Evolutionary conservation across 75 land plant species (phyloP).

Genomic region (Cupressus sempervirens): DNA sequence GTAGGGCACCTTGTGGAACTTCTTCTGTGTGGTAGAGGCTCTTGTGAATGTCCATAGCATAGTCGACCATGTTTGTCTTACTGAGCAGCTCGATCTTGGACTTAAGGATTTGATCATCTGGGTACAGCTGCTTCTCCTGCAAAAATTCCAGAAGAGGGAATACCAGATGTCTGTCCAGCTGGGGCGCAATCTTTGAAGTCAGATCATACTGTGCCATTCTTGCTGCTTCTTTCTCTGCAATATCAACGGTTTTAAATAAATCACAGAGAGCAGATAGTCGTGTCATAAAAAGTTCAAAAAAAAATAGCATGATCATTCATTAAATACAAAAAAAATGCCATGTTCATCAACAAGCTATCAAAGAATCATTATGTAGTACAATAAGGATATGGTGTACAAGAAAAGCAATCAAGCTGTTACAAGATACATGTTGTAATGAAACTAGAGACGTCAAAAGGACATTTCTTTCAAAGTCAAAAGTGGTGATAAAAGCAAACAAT

Average conservation of each 20-base stretch:
- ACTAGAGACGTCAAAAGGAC: no score
- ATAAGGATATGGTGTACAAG: no score
- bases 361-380: no score
- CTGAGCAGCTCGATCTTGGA: slow-evolving; percentile 93
- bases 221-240: background rate
- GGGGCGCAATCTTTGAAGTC: slow-evolving; percentile 78
- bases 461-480: no score
- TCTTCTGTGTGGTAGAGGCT: slow-evolving; percentile 88
- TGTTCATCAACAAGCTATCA: no score
- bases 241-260: background rate
- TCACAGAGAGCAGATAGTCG: no score
- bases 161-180: slow-evolving; percentile 83
- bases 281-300: no score
- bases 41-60: slow-evolving; percentile 99
- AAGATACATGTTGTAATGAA: no score
- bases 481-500: no score
- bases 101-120: slow-evolving; percentile 88
- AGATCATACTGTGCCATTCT: slow-evolving; percentile 78
- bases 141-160: slow-evolving; percentile 92
- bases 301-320: no score
- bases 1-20: slow-evolving; percentile 74
- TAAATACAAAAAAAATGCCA: no score
- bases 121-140: slow-evolving; percentile 76
- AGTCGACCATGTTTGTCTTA: slow-evolving; percentile 98
- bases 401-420: no score